Percentiles rank a stretch among this genome's conserved stretches.
These are phyloP conservation scores for Mycena floridula DNA, from an alignment of 768 basidiomycete genomes.

Conservation along the genomic window DNA sequence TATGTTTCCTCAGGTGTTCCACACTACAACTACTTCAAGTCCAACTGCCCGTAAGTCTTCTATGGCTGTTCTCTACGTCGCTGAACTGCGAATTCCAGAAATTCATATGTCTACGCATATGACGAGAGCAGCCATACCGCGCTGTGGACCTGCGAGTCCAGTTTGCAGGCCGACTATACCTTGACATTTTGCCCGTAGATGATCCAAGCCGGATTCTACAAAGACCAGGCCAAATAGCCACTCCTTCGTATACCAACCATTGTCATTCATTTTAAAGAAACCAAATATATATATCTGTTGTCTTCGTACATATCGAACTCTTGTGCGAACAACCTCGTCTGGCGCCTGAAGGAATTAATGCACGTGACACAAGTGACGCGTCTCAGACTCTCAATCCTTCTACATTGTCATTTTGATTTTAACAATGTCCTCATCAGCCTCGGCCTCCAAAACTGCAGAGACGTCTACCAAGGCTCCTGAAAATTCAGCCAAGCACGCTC, in stretches of 20 bases:
- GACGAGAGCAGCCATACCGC: conserved; percentile 34
- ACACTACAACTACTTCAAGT: conserved; percentile 42
- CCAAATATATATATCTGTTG: too few relatives aligned
- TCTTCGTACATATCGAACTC: too few relatives aligned
- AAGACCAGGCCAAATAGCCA: too few relatives aligned
- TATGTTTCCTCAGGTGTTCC: conserved; percentile 35
- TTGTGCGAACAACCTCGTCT: too few relatives aligned
- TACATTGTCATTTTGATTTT: neutral
- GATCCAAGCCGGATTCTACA: too few relatives aligned
- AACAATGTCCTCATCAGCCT: conserved; percentile 37
- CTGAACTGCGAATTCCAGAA: conserved; percentile 20
- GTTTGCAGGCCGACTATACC: conserved; percentile 21
- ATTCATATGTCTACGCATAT: conserved; percentile 31
- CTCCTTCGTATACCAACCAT: too few relatives aligned
- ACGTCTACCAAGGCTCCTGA: conserved; percentile 28
- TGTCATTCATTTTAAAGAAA: too few relatives aligned
- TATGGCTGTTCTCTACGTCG: neutral
- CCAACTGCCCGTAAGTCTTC: neutral
- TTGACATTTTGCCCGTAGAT: conserved; percentile 23
- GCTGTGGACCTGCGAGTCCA: conserved; percentile 30
- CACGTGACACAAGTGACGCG: neutral
- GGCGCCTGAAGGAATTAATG: too few relatives aligned
- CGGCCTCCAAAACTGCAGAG: conserved; percentile 42
- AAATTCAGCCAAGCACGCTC: conserved; percentile 47
- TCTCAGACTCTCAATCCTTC: too few relatives aligned